These are phyloP conservation scores for Aphanocladium album DNA, from an alignment of 2,329 filamentous ascomycete species.

Conservation along the genomic window DNA sequence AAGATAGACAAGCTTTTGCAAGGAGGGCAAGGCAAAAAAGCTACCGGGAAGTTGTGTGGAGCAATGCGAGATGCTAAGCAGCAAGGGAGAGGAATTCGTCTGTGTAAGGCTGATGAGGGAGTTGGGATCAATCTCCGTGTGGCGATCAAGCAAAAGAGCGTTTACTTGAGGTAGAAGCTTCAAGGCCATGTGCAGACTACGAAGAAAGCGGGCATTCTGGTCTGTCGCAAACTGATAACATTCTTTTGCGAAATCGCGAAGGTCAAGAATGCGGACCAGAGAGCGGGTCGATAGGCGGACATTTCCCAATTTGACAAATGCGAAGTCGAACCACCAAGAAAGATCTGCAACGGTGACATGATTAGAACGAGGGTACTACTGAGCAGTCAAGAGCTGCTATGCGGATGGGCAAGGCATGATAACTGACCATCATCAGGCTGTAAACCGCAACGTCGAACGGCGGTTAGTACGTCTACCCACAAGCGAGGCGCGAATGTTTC, in stretches of 20 bases:
- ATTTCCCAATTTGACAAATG: constrained; percentile 32
- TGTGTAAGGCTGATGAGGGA: constrained; percentile 24
- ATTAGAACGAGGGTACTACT: not conserved
- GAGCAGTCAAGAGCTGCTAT: not conserved
- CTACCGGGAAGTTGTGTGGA: constrained; percentile 33
- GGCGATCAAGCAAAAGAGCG: constrained; percentile 45
- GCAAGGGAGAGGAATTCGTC: constrained; percentile 23
- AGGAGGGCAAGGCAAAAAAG: constrained; percentile 34
- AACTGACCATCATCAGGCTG: constrained; percentile 41
- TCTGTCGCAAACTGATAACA: constrained; percentile 38
- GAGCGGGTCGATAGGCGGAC: constrained; percentile 34
- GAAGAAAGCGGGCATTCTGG: constrained; percentile 25
- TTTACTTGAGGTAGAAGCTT: constrained; percentile 38
- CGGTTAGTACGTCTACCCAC: constrained; percentile 46
- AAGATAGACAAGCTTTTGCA: constrained; percentile 44
- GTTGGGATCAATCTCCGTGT: constrained; percentile 39
- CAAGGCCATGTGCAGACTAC: constrained; percentile 35
- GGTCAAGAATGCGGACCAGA: constrained; percentile 45
- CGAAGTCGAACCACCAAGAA: constrained; percentile 44
- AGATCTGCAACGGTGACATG: constrained; percentile 33
- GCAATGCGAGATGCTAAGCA: constrained; percentile 44
- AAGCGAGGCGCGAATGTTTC: constrained; percentile 45
- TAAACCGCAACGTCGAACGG: constrained; percentile 34
- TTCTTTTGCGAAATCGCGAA: constrained; percentile 36
- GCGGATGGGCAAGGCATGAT: not conserved